phyloP scores from a whole-genome alignment of 352 stramenopile species.

The Blastocystis sp. region DNA sequence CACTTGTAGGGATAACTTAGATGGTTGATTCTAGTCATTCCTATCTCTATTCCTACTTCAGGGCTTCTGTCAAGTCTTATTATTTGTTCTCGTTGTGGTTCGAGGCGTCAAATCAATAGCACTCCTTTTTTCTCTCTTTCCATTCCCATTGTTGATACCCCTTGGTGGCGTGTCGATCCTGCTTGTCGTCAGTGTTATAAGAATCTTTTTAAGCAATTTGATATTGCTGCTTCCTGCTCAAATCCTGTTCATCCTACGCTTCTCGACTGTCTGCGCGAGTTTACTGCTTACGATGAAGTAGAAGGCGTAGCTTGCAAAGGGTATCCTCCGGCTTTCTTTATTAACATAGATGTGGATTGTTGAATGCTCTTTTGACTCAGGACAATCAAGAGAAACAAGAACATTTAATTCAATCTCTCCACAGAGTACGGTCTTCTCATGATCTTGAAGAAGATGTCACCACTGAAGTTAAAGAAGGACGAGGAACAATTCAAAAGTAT shows the following conservation, averaged over 20 bases:
- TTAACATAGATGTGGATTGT: conserved; percentile 4
- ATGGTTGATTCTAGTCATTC: background rate
- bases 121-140: conserved; percentile 39
- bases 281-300: conserved; percentile 21
- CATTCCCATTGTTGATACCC: conserved; percentile 30
- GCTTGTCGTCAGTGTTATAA: conserved; percentile 7
- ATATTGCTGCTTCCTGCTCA: background rate
- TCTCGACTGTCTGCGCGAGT: conserved; percentile 60
- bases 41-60: background rate
- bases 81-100: conserved; percentile 44
- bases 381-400: background rate
- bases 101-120: conserved; percentile 32
- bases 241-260: conserved; percentile 31
- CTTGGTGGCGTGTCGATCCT: conserved; percentile 20
- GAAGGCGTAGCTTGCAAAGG: conserved; percentile 26
- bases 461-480: conserved; percentile 25
- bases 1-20: no score
- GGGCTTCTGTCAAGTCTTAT: conserved; percentile 45
- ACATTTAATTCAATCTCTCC: background rate
- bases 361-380: conserved; percentile 23
- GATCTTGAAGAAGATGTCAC: conserved; percentile 43
- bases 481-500: conserved; percentile 29
- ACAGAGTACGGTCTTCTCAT: conserved; percentile 45
- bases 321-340: background rate
- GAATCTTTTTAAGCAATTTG: conserved; percentile 1